A percentile compares a stretch with the other conserved stretches of the same genome.
Conservation (phyloP, 257 asterid genomes). For the Jacaranda mimosifolia region DNA sequence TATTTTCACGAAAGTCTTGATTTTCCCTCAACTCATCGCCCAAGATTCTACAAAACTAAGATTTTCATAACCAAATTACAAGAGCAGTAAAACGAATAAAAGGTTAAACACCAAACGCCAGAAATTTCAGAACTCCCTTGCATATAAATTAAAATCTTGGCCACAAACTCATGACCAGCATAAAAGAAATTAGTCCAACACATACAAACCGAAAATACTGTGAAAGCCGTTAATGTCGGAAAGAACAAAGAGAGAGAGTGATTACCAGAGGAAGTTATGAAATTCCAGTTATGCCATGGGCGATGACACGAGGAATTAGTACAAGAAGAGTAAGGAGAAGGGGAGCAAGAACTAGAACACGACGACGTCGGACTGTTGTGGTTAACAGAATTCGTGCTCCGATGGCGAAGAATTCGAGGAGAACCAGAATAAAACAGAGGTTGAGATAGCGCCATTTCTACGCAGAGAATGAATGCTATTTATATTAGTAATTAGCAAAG, state of each 20-base stretch:
- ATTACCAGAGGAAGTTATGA: slow-evolving; percentile 59
- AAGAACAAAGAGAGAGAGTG: slow-evolving; percentile 1
- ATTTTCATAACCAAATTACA: background rate
- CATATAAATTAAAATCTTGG: slow-evolving; percentile 27
- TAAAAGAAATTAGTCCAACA: slow-evolving; percentile 10
- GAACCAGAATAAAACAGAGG: slow-evolving; percentile 48
- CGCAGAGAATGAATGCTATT: slow-evolving; percentile 16
- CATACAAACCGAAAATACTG: background rate
- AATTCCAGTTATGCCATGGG: slow-evolving; percentile 39
- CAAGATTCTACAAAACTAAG: slow-evolving; percentile 1
- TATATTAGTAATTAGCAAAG: slow-evolving; percentile 16
- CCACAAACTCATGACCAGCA: slow-evolving; percentile 20
- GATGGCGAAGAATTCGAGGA: slow-evolving; percentile 36
- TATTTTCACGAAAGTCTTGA: background rate
- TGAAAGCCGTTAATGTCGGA: slow-evolving; percentile 1
- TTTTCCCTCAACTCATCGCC: slow-evolving; percentile 3
- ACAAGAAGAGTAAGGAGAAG: slow-evolving; percentile 54
- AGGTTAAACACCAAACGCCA: slow-evolving; percentile 36
- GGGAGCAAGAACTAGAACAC: slow-evolving; percentile 53
- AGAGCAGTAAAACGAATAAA: slow-evolving; percentile 15
- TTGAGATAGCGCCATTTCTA: slow-evolving; percentile 53
- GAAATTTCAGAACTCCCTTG: slow-evolving; percentile 38
- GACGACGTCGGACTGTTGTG: slow-evolving; percentile 41
- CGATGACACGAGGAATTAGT: slow-evolving; percentile 38
- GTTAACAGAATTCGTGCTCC: slow-evolving; percentile 15